Base-by-base conservation (phyloP, 2,329 filamentous ascomycete species). In the Neofusicoccum sp. region DNA sequence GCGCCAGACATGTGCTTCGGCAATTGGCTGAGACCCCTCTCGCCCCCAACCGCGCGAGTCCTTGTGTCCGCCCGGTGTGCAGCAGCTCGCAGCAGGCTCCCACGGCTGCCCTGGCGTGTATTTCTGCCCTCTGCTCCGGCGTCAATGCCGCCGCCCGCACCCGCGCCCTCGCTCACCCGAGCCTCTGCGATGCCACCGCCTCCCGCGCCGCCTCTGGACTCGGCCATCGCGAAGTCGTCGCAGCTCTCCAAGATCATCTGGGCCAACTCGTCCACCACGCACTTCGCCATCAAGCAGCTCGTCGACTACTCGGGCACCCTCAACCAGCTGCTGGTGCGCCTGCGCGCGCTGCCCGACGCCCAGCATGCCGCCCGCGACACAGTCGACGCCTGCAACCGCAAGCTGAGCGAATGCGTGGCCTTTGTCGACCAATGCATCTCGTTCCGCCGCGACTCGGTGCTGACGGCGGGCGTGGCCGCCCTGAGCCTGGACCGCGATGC, bases 181-280 rank as follows among this genome's bases (percentile, higher is more conserved):
- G n/a, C 45, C 11, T 7, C 20, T 6, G 33, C 48, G 12, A 38
- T 38, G 20, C 12, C 48, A 6, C n/a, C 51, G 28, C 14, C 40
- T 4, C 8, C 51, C 14, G 7, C 51, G 2, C 11, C 51, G 16
- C 20, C 36, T 20, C 51, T 56, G 20, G 51, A 56, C 36, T 56
- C 51, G 36, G 51, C 51, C 51, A 56, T 56, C 28, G 51, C 51
- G 20, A 56, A 56, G 38, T 56, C 51, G 51, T 31, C 51, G 36
- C 51, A 56, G 24, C 51, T 56, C 38, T 56, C 51, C 38, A 56
- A 43, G n/a, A 56, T 56, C 51, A 56, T 56, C 51, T 56, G 51
- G 51, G 51, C 51, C 36, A 43, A 16, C 38, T 56, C 51, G 4
- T 43, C 51, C 8, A 43, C 51, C 38, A 56, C 51, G n/a, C 51